Conservation (phyloP, 495 filamentous ascomycete species). For the Acidiella bohemica region DNA sequence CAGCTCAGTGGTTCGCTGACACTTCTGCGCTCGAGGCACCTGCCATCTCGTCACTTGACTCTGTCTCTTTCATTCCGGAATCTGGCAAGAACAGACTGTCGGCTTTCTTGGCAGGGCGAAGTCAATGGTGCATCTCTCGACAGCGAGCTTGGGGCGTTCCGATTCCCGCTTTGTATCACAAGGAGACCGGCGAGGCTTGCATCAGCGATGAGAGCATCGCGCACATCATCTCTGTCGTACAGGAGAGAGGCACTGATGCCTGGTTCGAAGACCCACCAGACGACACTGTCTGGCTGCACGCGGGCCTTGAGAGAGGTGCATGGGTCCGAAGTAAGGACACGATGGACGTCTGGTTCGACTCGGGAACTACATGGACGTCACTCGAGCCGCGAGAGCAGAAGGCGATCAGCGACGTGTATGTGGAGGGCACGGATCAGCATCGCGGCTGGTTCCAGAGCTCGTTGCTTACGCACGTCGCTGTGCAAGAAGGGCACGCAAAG, state of each 20-base stretch:
- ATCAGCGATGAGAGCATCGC: conserved; percentile 65
- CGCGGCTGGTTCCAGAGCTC: conserved; percentile 99
- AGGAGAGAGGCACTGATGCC: conserved; percentile 65
- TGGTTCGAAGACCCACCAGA: conserved; percentile 81
- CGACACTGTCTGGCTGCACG: conserved; percentile 60
- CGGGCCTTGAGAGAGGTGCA: conserved; percentile 33
- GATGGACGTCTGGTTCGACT: conserved; percentile 99
- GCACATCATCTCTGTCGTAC: conserved; percentile 70
- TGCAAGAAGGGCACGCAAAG: conserved; percentile 31
- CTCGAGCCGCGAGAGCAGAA: conserved; percentile 30
- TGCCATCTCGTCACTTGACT: conserved; percentile 52
- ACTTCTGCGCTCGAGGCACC: conserved; percentile 63
- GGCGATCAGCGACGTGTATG: conserved; percentile 63
- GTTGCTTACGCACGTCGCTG: conserved; percentile 69
- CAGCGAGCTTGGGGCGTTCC: conserved; percentile 95
- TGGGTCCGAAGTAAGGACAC: conserved; percentile 81
- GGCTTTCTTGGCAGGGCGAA: conserved; percentile 73
- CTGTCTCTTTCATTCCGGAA: conserved; percentile 67
- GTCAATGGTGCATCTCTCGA: conserved; percentile 97
- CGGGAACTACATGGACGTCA: conserved; percentile 83
- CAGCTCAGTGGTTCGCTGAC: conserved; percentile 95
- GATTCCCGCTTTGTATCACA: conserved; percentile 77
- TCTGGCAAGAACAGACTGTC: conserved; percentile 56
- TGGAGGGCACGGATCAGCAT: conserved; percentile 92
- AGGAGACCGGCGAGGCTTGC: conserved; percentile 44